Evolutionary conservation across 2,329 filamentous ascomycete genomes (phyloP).

Genomic region (Alternaria viburni): DNA sequence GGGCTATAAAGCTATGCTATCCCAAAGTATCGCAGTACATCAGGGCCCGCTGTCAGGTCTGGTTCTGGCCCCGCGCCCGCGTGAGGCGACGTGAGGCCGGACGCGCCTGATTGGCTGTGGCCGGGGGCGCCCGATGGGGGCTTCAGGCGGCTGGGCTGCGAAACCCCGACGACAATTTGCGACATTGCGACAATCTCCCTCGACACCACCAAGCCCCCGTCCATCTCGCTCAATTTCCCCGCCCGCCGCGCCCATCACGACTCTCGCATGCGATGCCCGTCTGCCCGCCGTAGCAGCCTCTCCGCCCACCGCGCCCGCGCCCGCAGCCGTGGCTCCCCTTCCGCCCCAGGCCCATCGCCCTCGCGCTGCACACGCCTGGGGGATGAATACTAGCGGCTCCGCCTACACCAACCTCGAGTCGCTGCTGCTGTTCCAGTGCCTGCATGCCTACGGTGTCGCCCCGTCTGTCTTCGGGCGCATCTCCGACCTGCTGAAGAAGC

Average conservation of each 20-base stretch:
- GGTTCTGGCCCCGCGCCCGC: slow-evolving; percentile 11
- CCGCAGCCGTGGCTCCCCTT: slow-evolving; percentile 48
- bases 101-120: slow-evolving; percentile 11
- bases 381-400: slow-evolving; percentile 66
- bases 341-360: slow-evolving; percentile 35
- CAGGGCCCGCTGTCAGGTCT: background rate
- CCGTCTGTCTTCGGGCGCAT: slow-evolving; percentile 72
- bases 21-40: background rate
- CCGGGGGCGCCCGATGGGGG: background rate
- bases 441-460: slow-evolving; percentile 71
- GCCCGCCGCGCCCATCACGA: slow-evolving; percentile 16
- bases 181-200: slow-evolving; percentile 17
- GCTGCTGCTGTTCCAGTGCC: slow-evolving; percentile 81
- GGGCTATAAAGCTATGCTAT: background rate
- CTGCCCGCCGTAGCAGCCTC: slow-evolving; percentile 30
- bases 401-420: slow-evolving; percentile 85
- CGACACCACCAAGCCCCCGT: slow-evolving; percentile 8
- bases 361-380: slow-evolving; percentile 42
- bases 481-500: slow-evolving; percentile 75
- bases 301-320: slow-evolving; percentile 21
- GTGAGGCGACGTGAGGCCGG: background rate
- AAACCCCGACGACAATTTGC: slow-evolving; percentile 12
- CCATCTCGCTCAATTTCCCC: slow-evolving; percentile 27
- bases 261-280: slow-evolving; percentile 29
- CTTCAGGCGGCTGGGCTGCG: slow-evolving; percentile 7